phyloP scores from a whole-genome alignment of 1,284 basidiomycete species.

The Apiotrichum siamense region DNA sequence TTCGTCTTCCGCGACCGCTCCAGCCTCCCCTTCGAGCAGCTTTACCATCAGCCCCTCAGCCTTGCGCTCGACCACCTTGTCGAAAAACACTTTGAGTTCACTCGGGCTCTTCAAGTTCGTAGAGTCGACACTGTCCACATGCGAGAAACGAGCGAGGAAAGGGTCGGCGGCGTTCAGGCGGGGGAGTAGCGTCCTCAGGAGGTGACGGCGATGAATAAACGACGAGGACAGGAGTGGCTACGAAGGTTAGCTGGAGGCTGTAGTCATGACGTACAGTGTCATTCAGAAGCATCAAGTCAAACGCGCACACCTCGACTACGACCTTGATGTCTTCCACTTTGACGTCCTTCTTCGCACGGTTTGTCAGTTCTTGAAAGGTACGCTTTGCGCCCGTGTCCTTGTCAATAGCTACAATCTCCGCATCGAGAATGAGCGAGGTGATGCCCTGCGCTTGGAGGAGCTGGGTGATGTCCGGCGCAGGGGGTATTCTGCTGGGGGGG shows the following conservation, averaged over 20 bases:
- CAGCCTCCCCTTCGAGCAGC: conserved; percentile 52
- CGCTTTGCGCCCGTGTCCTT: conserved; percentile 72
- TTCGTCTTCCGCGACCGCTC: conserved; percentile 26
- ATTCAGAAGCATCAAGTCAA: conserved; percentile 91
- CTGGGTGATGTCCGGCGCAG: conserved; percentile 21
- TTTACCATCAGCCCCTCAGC: conserved; percentile 95
- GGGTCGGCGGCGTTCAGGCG: conserved; percentile 43
- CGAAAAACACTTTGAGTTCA: conserved; percentile 71
- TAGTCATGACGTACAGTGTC: conserved; percentile 62
- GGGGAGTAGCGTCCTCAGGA: conserved; percentile 59
- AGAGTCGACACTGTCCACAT: conserved; percentile 71
- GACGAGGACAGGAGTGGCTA: conserved; percentile 65
- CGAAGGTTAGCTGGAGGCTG: not conserved
- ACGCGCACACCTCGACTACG: conserved; percentile 88
- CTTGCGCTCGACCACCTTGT: conserved; percentile 67
- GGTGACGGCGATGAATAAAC: conserved; percentile 64
- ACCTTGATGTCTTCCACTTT: conserved; percentile 94
- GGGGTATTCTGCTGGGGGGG: conserved; percentile 16
- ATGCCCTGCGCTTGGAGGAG: conserved; percentile 31
- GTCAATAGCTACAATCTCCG: conserved; percentile 95
- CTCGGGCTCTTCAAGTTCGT: conserved; percentile 47
- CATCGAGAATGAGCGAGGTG: conserved; percentile 86
- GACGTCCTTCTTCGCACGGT: conserved; percentile 94
- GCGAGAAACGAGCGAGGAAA: conserved; percentile 60
- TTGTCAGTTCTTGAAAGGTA: conserved; percentile 96